A percentile compares a stretch with the other conserved stretches of the same genome.
phyloP scores from a whole-genome alignment of 176 grass and related monocot genomes.

The Olyra latifolia region DNA sequence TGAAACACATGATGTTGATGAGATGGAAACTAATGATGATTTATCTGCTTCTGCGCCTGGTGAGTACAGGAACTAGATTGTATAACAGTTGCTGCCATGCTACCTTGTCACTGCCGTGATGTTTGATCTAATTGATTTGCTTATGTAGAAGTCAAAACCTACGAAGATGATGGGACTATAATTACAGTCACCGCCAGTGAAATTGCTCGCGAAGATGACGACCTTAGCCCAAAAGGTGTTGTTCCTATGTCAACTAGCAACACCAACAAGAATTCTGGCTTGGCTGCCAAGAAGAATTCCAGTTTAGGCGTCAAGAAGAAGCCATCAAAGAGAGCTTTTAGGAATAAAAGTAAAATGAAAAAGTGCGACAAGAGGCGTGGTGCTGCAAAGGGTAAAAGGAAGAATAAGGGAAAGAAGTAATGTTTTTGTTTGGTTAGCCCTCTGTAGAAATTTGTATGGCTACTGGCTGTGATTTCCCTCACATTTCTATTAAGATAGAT shows the following conservation, averaged over 20 bases:
- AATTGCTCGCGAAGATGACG: conserved; percentile 48
- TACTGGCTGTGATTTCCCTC: background rate
- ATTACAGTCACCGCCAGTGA: conserved; percentile 77
- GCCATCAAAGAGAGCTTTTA: conserved; percentile 54
- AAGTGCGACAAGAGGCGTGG: conserved; percentile 46
- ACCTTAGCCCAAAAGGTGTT: conserved; percentile 24
- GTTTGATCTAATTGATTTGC: conserved; percentile 12
- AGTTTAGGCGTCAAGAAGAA: conserved; percentile 66
- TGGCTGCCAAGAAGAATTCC: conserved; percentile 42
- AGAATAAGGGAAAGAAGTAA: conserved; percentile 59
- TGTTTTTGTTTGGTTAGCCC: background rate
- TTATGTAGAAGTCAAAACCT: conserved; percentile 75
- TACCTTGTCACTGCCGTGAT: background rate
- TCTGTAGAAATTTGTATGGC: conserved; percentile 22
- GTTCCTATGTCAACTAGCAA: background rate
- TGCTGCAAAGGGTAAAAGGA: conserved; percentile 41
- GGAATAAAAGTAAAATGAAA: conserved; percentile 57
- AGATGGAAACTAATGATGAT: conserved; percentile 42
- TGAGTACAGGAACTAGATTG: conserved; percentile 31
- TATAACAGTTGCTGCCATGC: background rate
- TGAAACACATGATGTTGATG: conserved; percentile 40
- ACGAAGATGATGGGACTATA: conserved; percentile 67
- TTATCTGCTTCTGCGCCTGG: conserved; percentile 44
- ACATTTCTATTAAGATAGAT: background rate
- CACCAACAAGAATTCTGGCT: conserved; percentile 37